Percentiles rank a stretch among this genome's conserved stretches.
Conservation (phyloP, 495 filamentous ascomycete genomes). For the Podospora pseudoanserina region DNA sequence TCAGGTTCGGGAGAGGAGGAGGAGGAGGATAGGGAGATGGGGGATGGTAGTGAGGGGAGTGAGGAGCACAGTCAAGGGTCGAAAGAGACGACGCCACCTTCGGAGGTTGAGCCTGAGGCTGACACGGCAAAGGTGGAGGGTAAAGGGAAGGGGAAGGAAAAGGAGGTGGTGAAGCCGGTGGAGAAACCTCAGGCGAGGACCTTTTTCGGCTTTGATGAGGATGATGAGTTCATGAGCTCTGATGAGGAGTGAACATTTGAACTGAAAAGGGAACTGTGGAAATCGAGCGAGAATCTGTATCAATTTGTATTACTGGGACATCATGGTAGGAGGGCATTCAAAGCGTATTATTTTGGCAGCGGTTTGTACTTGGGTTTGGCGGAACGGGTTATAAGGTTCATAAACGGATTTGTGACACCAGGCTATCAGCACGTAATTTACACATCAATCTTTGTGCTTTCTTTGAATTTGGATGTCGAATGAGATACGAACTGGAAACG, state of each 20-base stretch:
- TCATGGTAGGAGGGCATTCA: neutral
- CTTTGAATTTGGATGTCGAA: too few relatives aligned
- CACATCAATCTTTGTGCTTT: too few relatives aligned
- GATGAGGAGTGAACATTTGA: slow-evolving; percentile 60
- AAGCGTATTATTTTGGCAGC: neutral
- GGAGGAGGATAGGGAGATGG: slow-evolving; percentile 32
- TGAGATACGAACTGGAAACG: too few relatives aligned
- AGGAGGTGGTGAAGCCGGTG: slow-evolving; percentile 29
- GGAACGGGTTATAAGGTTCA: neutral
- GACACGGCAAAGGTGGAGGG: slow-evolving; percentile 1
- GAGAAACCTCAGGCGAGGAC: slow-evolving; percentile 35
- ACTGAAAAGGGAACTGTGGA: slow-evolving; percentile 27
- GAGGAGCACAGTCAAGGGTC: slow-evolving; percentile 38
- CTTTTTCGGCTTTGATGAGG: slow-evolving; percentile 86
- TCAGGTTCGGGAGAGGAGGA: slow-evolving; percentile 30
- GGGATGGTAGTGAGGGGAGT: slow-evolving; percentile 35
- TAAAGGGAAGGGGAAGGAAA: slow-evolving; percentile 36
- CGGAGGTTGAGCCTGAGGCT: slow-evolving; percentile 27
- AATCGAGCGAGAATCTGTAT: neutral
- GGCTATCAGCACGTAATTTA: neutral
- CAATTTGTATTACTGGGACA: neutral
- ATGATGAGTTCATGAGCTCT: slow-evolving; percentile 83
- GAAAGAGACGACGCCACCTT: slow-evolving; percentile 34
- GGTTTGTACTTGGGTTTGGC: neutral
- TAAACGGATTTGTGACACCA: neutral